A percentile compares a stretch with the other conserved stretches of the same genome.
Conservation (phyloP, 208 protist genomes). For the Trypanosomatidae sp. region DNA sequence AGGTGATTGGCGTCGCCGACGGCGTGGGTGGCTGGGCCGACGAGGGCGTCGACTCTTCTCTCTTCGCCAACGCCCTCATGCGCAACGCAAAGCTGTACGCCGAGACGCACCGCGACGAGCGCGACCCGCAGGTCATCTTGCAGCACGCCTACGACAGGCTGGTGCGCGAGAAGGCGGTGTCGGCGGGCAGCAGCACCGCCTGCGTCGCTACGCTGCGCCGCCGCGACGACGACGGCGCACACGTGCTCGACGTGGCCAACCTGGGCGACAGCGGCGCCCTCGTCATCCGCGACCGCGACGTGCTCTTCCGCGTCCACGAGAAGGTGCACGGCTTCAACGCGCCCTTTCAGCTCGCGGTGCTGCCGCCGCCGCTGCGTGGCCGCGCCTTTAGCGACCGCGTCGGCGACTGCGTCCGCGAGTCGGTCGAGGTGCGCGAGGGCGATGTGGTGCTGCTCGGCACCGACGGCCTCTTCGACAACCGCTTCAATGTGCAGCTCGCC, state of each 20-base stretch:
- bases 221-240: conserved; percentile 19
- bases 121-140: conserved; percentile 80
- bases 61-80: conserved; percentile 86
- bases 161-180: conserved; percentile 54
- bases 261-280: conserved; percentile 84
- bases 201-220: conserved; percentile 64
- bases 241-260: conserved; percentile 81
- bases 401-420: conserved; percentile 57
- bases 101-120: conserved; percentile 65
- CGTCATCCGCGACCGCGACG: conserved; percentile 62
- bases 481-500: conserved; percentile 75
- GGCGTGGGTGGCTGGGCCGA: conserved; percentile 86
- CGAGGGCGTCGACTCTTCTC: conserved; percentile 69
- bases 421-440: conserved; percentile 63
- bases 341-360: conserved; percentile 83
- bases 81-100: conserved; percentile 80
- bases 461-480: conserved; percentile 92
- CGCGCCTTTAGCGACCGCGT: conserved; percentile 59
- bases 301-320: conserved; percentile 73
- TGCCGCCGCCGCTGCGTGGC: conserved; percentile 49
- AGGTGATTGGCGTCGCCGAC: conserved; percentile 85
- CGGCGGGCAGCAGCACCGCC: conserved; percentile 84
- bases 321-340: conserved; percentile 88
- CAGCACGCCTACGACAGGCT: conserved; percentile 66
- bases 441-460: conserved; percentile 89